These are phyloP conservation scores for Jackrogersella minutella DNA, from an alignment of 495 filamentous ascomycete genomes.

Conservation along the genomic window DNA sequence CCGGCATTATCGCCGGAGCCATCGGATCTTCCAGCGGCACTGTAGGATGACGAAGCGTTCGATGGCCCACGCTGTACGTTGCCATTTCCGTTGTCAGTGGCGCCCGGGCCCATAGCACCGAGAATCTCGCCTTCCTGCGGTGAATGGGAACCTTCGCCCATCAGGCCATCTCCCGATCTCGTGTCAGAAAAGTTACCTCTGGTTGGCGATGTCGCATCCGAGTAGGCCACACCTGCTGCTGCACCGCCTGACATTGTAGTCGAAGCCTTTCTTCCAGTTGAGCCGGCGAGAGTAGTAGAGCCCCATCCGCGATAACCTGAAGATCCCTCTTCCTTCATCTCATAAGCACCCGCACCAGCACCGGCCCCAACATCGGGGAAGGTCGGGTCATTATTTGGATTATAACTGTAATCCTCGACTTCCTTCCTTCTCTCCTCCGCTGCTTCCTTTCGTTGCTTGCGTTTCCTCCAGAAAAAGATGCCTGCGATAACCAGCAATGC, in stretches of 20 bases:
- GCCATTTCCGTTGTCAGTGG: slow-evolving; percentile 60
- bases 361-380: slow-evolving; percentile 67
- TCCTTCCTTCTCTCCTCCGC: slow-evolving; percentile 91
- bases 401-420: slow-evolving; percentile 95
- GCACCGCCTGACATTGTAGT: slow-evolving; percentile 87
- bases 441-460: slow-evolving; percentile 82
- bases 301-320: slow-evolving; percentile 96
- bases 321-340: slow-evolving; percentile 71
- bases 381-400: slow-evolving; percentile 91
- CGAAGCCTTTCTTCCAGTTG: slow-evolving; percentile 81
- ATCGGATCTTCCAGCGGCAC: slow-evolving; percentile 81
- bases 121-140: slow-evolving; percentile 72
- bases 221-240: slow-evolving; percentile 67
- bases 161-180: slow-evolving; percentile 72
- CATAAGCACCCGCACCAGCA: slow-evolving; percentile 65
- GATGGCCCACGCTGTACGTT: slow-evolving; percentile 90
- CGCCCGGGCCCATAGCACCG: slow-evolving; percentile 75
- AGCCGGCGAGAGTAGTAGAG: slow-evolving; percentile 72
- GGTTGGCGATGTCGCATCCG: slow-evolving; percentile 78
- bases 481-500: slow-evolving; percentile 79
- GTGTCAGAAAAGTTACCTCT: slow-evolving; percentile 75
- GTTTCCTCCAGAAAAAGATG: slow-evolving; percentile 85
- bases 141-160: slow-evolving; percentile 64
- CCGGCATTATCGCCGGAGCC: slow-evolving; percentile 75
- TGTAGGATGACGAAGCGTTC: slow-evolving; percentile 97